Evolutionary conservation across 306 rosid genomes (phyloP), one percentile per base, ranked within the genome.

Genomic region (Pyrus pyrifolia): DNA sequence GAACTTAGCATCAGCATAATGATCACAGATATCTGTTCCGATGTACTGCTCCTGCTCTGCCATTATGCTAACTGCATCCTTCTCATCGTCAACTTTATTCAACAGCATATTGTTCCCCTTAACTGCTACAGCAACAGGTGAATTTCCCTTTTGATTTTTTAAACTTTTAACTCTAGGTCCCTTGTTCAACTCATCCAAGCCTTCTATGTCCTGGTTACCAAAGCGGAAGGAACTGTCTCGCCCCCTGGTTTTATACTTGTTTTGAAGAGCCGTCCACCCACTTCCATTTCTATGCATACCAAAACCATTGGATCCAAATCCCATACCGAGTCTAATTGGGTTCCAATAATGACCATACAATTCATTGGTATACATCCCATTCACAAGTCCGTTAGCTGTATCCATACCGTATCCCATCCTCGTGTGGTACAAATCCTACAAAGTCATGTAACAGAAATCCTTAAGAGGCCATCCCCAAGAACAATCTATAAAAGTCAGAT

Each of bases 141-240:
- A 62, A 76, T 84, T 89, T 65, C 86, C 87, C 59, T 88, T 93
- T 68, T 91, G 88, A 83, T 87, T 91, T 80, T 92, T 90, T 40
- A 80, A 73, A 15, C 90, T 85, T 89, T 92, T 95, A 68, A 93
- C 96, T 83, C 99, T 87, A 15, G 99, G 98, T 19, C 99, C 99
- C 79, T 90, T 83, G 63, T 89, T 92, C 82, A 95, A 81, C 76
- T 95, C 99, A 85, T 95, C 91, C 85, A 92, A 85, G 69, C 97
- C 97, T 80, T 92, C 97, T 38, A 85, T 71, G 59, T 92, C 91
- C 81, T 92, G 97, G 40, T 92, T 95, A 60, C 96, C 97, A 82
- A 87, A 88, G 13, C 89, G 90, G 57, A 85, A 86, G 79, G 85
- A 88, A 11, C 96, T 90, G 44, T 82, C 83, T 49, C 90, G 83